Percentiles rank a stretch among this genome's conserved stretches.
Conservation (phyloP, 768 basidiomycete species). For the Chalciporus piperatus region DNA sequence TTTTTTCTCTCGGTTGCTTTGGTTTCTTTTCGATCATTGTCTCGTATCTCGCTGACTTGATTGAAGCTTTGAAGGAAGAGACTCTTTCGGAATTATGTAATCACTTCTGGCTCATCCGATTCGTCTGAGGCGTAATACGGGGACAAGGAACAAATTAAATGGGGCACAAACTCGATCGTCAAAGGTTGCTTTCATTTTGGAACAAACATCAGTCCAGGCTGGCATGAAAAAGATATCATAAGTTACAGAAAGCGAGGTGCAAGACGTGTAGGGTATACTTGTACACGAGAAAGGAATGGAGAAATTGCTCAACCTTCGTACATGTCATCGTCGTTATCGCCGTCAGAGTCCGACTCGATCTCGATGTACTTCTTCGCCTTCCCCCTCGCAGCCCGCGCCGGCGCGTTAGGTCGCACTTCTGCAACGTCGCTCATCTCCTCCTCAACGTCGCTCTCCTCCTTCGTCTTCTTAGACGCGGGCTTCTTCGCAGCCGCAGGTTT, state of each 20-base stretch:
- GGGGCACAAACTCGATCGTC: too few species aligned
- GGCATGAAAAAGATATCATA: too few species aligned
- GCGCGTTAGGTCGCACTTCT: constrained; percentile 40
- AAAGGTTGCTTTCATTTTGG: too few species aligned
- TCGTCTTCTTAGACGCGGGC: constrained; percentile 36
- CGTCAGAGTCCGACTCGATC: constrained; percentile 49
- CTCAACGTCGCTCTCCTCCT: constrained; percentile 39
- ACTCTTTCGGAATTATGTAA: too few species aligned
- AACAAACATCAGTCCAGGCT: too few species aligned
- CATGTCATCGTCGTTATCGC: constrained; percentile 46
- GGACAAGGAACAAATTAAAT: too few species aligned
- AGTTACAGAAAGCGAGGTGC: not conserved
- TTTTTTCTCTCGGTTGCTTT: too few species aligned
- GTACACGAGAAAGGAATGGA: not conserved
- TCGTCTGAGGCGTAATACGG: too few species aligned
- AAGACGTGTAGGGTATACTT: not conserved
- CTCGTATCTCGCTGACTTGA: too few species aligned
- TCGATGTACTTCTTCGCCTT: constrained; percentile 64
- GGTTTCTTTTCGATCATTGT: too few species aligned
- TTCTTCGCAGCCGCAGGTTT: constrained; percentile 61
- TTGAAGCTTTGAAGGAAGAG: too few species aligned
- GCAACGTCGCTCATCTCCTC: constrained; percentile 47
- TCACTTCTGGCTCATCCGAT: too few species aligned
- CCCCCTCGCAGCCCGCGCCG: constrained; percentile 48
- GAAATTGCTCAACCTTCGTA: constrained; percentile 38